Base-by-base conservation (phyloP, 106 monocot species). In the Dioscorea zingiberensis region DNA sequence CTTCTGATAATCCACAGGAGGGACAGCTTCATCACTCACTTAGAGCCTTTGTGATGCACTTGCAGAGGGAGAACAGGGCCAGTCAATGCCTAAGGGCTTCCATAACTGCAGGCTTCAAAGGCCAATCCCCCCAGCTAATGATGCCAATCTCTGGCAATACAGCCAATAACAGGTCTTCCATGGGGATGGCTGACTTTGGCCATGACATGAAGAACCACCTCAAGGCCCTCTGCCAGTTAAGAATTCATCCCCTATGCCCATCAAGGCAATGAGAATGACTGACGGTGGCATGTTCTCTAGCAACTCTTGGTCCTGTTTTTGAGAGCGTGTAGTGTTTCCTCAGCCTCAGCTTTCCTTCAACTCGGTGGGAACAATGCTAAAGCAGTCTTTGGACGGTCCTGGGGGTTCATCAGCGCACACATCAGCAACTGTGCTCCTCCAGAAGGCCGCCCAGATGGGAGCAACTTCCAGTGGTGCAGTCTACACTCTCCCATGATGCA, bases 21-120 rank as follows among this genome's bases (percentile, higher is more conserved):
- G 29, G 91, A 92, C 44, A 87, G 84, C 81, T 92, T 91, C 78
- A 74, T 91, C 64, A 91, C 86, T 4, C 91, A 91, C n/a, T n/a
- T 68, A 74, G 86, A 21, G 86, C 91, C 21, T 91, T 76, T 91
- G 91, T 55, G 91, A 91, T 24, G 91, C 83, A 0, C 53, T 91
- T 10, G 78, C 76, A 44, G 81, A 92, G 66, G 66, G 87, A 92
- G 64, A 30, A 30, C 30, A 30, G 30, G 30, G 30, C 7, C 30
- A 7, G 7, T 7, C 4, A 30, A 30, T 2, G 30, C 30, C 7
- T 30, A 30, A 30, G 30, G 67, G 74, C 51, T 69, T 70, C 51
- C 47, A 59, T 68, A 74, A 59, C 56, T 63, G 63, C 48, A 67
- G 48, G 7, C 30, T 30, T 30, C 30, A 30, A 30, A 30, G 30